These are phyloP conservation scores for Dicorynia guianensis DNA, from an alignment of 306 rosid genomes.

Conservation along the genomic window DNA sequence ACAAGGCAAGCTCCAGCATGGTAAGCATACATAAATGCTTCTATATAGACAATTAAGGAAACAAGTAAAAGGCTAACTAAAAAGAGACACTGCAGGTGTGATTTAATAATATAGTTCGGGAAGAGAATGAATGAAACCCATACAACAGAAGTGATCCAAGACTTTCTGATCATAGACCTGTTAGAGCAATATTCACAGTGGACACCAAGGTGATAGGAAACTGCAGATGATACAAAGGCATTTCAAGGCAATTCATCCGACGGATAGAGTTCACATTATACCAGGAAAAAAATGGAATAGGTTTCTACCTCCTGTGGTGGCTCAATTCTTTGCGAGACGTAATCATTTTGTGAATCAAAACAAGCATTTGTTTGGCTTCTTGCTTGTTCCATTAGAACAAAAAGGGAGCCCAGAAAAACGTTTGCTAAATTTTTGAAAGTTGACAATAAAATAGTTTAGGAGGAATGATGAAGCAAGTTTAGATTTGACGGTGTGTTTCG, in stretches of 20 bases:
- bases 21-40: slow-evolving; percentile 53
- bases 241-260: slow-evolving; percentile 40
- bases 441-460: too few relatives aligned
- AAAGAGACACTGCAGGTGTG: slow-evolving; percentile 51
- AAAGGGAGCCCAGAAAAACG: slow-evolving; percentile 18
- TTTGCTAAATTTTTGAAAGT: background rate
- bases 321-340: slow-evolving; percentile 43
- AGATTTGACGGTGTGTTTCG: too few relatives aligned
- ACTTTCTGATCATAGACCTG: slow-evolving; percentile 64
- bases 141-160: slow-evolving; percentile 52
- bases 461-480: too few relatives aligned
- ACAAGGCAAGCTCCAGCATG: slow-evolving; percentile 84
- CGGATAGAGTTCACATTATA: slow-evolving; percentile 29
- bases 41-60: slow-evolving; percentile 25
- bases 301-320: slow-evolving; percentile 23
- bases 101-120: slow-evolving; percentile 66
- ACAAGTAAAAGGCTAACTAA: slow-evolving; percentile 14
- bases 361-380: background rate
- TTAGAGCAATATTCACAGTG: slow-evolving; percentile 52
- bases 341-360: slow-evolving; percentile 30
- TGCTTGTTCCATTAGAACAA: background rate
- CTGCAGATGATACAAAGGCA: slow-evolving; percentile 16
- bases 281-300: slow-evolving; percentile 18
- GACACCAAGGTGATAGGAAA: slow-evolving; percentile 38
- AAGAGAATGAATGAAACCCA: slow-evolving; percentile 58